Evolutionary conservation across 768 basidiomycete genomes (phyloP), one percentile per base, ranked within the genome.

Genomic region (Termitomyces sp.): DNA sequence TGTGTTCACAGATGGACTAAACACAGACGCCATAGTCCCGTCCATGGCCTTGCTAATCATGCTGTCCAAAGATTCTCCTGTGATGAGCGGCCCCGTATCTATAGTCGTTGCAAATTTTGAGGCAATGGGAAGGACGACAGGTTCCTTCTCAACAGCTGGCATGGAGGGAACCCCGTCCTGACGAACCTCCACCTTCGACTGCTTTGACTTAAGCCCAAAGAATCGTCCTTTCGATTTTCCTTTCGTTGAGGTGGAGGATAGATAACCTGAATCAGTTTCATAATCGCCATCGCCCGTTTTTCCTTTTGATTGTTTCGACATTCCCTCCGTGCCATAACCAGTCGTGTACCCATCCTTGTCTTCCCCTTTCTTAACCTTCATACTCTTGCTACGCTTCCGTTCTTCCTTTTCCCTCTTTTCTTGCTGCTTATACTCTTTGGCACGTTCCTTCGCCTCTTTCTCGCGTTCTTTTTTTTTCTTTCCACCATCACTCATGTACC

Each of bases 401-500:
- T 75, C 73, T 22, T 70, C 67, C 33, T 70, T 66, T 27, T 66
- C 59, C 44, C 59, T 64, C 57, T 69, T 71, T 54, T 69, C 67
- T 55, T 64, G 67, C 49, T 65, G 58, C 58, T 67, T 69, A 41
- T 64, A 65, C 53, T 68, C 65, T 41, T 69, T 72, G 16, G 61
- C 54, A 46, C 54, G 54, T 20, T 67, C 55, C 56, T 65, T 68
- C 7, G 66, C 63, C 55, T 67, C 66, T 58, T 64, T 66, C 55
- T 67, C 69, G 45, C 59, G 63, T 33, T 70, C 66, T 63, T 75
- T 76, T 56, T 70, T 67, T 67, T 67, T 73, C 69, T 56, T 65
- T 22, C 69, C 73, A n/a, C 65, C 66, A 46, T 82, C 81, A 53
- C 80, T 82, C 39, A 80, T 60, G 63, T 82, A 80, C 1, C 77